Percentiles rank a stretch among this genome's conserved stretches.
phyloP scores from a whole-genome alignment of 371 early-diverging fungal genomes.

The Saksenaea vasiformis region DNA sequence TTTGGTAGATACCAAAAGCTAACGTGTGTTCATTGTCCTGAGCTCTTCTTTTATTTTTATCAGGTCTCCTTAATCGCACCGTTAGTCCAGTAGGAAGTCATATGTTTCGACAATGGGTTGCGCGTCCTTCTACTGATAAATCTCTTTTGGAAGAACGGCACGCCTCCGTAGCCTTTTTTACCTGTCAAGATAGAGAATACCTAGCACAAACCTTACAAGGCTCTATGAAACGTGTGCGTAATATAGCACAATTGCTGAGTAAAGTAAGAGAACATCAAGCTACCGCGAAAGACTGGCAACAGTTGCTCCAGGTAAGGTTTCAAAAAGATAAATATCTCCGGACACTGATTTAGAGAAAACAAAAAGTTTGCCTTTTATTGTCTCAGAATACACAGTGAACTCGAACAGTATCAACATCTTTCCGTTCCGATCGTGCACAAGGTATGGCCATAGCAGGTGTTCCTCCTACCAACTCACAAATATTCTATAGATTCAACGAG shows the following conservation, averaged over 20 bases:
- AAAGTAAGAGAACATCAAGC: slow-evolving; percentile 52
- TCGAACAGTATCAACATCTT: slow-evolving; percentile 22
- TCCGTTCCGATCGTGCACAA: slow-evolving; percentile 30
- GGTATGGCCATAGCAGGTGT: slow-evolving; percentile 19
- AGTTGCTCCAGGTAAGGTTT: slow-evolving; percentile 64
- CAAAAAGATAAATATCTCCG: not conserved
- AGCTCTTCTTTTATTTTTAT: not conserved
- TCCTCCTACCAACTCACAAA: not conserved
- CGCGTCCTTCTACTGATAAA: slow-evolving; percentile 58
- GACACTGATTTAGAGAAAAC: not conserved
- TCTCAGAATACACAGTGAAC: slow-evolving; percentile 47
- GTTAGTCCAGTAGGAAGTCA: slow-evolving; percentile 59
- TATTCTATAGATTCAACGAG: slow-evolving; percentile 29
- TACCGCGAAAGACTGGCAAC: slow-evolving; percentile 67
- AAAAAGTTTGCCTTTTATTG: slow-evolving; percentile 64
- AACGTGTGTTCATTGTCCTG: not conserved
- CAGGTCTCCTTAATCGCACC: slow-evolving; percentile 67
- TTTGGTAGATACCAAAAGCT: slow-evolving; percentile 51
- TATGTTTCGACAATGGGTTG: slow-evolving; percentile 66
- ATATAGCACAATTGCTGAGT: slow-evolving; percentile 58
- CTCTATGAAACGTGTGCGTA: slow-evolving; percentile 60
- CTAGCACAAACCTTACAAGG: slow-evolving; percentile 35
- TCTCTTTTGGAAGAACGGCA: slow-evolving; percentile 54
- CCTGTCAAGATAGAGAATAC: slow-evolving; percentile 23
- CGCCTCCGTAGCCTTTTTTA: slow-evolving; percentile 54